A percentile compares a stretch with the other conserved stretches of the same genome.
These are phyloP conservation scores for Alternaria gansuensis DNA, from an alignment of 2,329 filamentous ascomycete genomes.

Conservation along the genomic window DNA sequence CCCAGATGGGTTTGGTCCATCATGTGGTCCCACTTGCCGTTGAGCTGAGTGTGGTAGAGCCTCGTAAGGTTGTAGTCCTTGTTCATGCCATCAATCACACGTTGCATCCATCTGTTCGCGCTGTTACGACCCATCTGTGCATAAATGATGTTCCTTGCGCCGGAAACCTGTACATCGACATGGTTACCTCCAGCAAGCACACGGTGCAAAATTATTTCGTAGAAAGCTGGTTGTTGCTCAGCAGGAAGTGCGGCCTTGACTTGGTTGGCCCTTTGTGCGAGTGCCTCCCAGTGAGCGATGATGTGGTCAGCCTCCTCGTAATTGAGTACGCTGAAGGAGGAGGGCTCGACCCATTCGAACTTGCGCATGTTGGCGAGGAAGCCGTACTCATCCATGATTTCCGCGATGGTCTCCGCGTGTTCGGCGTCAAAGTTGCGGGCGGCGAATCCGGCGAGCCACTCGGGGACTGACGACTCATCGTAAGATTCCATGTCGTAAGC, in stretches of 20 bases:
- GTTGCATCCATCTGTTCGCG: conserved; percentile 50
- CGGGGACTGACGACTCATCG: conserved; percentile 63
- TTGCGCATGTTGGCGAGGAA: conserved; percentile 67
- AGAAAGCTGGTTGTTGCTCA: conserved; percentile 66
- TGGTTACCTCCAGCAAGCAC: conserved; percentile 66
- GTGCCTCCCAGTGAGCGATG: conserved; percentile 63
- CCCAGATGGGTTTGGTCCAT: conserved; percentile 55
- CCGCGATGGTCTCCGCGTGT: conserved; percentile 60
- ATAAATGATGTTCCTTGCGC: conserved; percentile 51
- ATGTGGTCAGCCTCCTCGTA: conserved; percentile 70
- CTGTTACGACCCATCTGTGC: conserved; percentile 51
- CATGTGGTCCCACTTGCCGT: conserved; percentile 54
- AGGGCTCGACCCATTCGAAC: conserved; percentile 68
- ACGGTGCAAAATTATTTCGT: conserved; percentile 69
- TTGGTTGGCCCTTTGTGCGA: conserved; percentile 64
- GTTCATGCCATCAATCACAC: conserved; percentile 50
- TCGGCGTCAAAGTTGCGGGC: conserved; percentile 65
- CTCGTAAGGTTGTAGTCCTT: conserved; percentile 50
- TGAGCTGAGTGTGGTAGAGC: conserved; percentile 48
- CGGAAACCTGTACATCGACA: conserved; percentile 58
- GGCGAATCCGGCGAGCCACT: conserved; percentile 67
- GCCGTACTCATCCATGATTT: conserved; percentile 65
- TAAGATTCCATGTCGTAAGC: conserved; percentile 70
- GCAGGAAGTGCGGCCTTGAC: conserved; percentile 65
- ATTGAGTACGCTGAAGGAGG: conserved; percentile 68